Evolutionary conservation across 208 protist species (phyloP), one percentile per base, ranked within the genome.

Genomic region (Trypanosoma brucei): DNA sequence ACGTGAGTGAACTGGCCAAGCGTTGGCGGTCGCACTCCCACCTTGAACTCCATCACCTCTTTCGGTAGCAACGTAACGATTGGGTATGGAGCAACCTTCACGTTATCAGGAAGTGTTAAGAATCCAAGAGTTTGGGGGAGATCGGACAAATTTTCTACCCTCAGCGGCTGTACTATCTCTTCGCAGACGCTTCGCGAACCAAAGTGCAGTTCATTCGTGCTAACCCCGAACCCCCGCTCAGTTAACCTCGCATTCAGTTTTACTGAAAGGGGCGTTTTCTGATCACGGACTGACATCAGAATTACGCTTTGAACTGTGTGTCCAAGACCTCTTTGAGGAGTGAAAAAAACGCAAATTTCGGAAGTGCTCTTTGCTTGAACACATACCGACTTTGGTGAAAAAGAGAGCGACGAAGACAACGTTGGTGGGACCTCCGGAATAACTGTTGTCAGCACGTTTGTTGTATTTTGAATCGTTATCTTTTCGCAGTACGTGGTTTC

Each of bases 401-500:
- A 64, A 22, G 35, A 13, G 6, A 58, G 13, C 9, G 62, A 53
- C 75, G 49, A 36, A 65, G 52, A 4, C 36, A 69, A 5, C 48
- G 44, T 13, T 71, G 60, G 0, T 40, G 69, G 66, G 36, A 80
- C 53, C 38, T 69, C 68, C 3, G 75, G 78, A 9, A 61, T 13
- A 13, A 78, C 75, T 31, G 39, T 78, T 3, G 64, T 81, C 1
- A 84, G 67, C 8, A 86, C 68, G 48, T 83, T 90, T n/a, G 79
- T 76, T 13, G 68, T 70, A 65, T 92, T 94, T 3, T 65, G 65
- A 2, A 94, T 61, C 4, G 44, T 75, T 37, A 91, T 70, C 58
- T 88, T 78, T 46, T 86, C 75, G 59, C 75, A 88, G 71, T 94
- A 94, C 14, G 65, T 75, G 22, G 69, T 72, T 38, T 77, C 84